Conservation (phyloP, 495 filamentous ascomycete genomes). For the Lineolata rhizophorae region DNA sequence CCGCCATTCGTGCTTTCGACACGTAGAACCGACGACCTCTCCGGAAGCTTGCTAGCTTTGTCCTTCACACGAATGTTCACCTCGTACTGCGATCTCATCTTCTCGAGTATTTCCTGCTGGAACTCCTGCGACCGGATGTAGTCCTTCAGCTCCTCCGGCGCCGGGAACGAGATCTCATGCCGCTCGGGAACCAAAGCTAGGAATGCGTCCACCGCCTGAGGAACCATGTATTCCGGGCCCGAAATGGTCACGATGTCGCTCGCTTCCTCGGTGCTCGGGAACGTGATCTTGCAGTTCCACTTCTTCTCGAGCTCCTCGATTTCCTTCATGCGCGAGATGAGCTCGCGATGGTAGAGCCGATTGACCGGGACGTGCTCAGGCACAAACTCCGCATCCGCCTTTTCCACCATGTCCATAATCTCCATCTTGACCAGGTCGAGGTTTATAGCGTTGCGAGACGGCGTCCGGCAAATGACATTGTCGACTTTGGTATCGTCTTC, state of each 20-base stretch:
- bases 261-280: slow-evolving; percentile 90
- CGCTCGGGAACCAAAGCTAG: slow-evolving; percentile 91
- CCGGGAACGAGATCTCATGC: slow-evolving; percentile 71
- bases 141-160: slow-evolving; percentile 45
- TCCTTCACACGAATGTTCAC: slow-evolving; percentile 55
- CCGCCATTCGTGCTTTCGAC: slow-evolving; percentile 12
- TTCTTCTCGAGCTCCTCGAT: slow-evolving; percentile 93
- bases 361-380: slow-evolving; percentile 82
- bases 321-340: slow-evolving; percentile 64
- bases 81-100: slow-evolving; percentile 76
- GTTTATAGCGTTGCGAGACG: slow-evolving; percentile 88
- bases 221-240: slow-evolving; percentile 92
- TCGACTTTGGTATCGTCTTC: slow-evolving; percentile 96
- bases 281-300: slow-evolving; percentile 96
- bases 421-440: slow-evolving; percentile 94
- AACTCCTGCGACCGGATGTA: slow-evolving; percentile 66
- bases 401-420: slow-evolving; percentile 98
- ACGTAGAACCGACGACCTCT: slow-evolving; percentile 8
- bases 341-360: slow-evolving; percentile 81
- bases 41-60: slow-evolving; percentile 27
- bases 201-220: slow-evolving; percentile 84
- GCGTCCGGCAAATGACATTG: slow-evolving; percentile 96
- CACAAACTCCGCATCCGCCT: slow-evolving; percentile 91
- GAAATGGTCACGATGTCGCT: slow-evolving; percentile 91
- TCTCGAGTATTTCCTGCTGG: slow-evolving; percentile 50